These are phyloP conservation scores for Durusdinium trenchii DNA, from an alignment of 73 alveolate species.

Conservation along the genomic window DNA sequence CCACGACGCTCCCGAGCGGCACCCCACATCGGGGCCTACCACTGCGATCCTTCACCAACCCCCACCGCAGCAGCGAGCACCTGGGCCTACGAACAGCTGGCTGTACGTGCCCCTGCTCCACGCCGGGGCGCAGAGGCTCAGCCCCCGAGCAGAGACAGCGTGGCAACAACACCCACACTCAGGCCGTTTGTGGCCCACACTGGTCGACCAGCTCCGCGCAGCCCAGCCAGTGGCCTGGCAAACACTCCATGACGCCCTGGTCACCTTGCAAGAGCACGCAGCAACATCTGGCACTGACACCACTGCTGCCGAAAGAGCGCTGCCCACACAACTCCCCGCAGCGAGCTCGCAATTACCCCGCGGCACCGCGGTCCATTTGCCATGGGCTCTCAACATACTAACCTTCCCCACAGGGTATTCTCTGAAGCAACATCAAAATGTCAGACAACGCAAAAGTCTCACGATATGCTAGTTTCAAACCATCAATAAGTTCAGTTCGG, in stretches of 20 bases:
- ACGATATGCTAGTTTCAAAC: too few relatives aligned
- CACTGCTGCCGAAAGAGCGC: neutral
- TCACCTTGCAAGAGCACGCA: neutral
- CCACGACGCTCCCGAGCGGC: too few relatives aligned
- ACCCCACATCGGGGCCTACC: neutral
- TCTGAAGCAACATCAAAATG: too few relatives aligned
- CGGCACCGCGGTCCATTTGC: neutral
- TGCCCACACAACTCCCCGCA: neutral
- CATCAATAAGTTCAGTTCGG: too few relatives aligned
- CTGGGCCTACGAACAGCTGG: conserved; percentile 46
- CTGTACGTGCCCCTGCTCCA: conserved; percentile 7
- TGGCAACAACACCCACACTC: too few relatives aligned
- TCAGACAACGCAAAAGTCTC: too few relatives aligned
- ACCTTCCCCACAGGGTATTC: neutral
- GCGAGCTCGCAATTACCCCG: neutral
- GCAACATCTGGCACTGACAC: neutral
- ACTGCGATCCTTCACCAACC: neutral
- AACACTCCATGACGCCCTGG: neutral
- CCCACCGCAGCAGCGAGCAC: neutral
- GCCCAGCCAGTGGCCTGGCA: conserved; percentile 17
- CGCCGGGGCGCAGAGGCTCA: conserved; percentile 7
- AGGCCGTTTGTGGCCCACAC: neutral
- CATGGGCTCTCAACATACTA: neutral
- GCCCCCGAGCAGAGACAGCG: neutral
- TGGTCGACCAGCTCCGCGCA: neutral